These are phyloP conservation scores for Canna indica DNA, from an alignment of 176 grass and related monocot genomes.

Conservation along the genomic window DNA sequence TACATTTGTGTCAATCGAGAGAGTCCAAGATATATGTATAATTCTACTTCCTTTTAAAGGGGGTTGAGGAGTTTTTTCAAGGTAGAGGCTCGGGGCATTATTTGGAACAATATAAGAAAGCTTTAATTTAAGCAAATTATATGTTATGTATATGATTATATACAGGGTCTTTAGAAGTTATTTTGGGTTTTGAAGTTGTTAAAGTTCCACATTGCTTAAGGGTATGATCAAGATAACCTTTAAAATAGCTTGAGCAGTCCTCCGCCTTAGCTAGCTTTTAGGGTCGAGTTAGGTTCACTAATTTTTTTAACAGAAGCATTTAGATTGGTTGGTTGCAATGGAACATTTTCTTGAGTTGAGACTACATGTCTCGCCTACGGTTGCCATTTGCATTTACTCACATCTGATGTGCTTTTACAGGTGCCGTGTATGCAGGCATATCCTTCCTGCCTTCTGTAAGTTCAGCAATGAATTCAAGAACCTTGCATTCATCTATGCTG, in stretches of 20 bases:
- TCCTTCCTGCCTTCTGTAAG: constrained; percentile 55
- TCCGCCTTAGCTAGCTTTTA: no score
- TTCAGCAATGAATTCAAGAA: constrained; percentile 86
- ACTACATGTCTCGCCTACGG: neutral
- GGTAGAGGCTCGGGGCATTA: neutral
- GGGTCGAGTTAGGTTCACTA: no score
- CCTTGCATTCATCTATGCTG: constrained; percentile 64
- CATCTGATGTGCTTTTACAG: constrained; percentile 2
- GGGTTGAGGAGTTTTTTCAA: neutral
- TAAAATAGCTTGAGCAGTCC: no score
- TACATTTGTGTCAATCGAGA: no score
- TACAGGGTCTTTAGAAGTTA: neutral
- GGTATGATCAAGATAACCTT: no score
- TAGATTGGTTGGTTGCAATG: neutral
- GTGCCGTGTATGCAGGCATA: constrained; percentile 68
- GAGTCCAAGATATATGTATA: no score
- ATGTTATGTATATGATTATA: neutral
- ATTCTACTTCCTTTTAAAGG: neutral
- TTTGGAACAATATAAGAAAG: neutral
- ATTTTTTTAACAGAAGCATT: no score
- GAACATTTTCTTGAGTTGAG: neutral
- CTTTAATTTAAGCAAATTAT: neutral
- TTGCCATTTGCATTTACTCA: no score
- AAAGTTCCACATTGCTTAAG: no score
- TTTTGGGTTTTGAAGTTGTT: neutral